phyloP scores from a whole-genome alignment of 768 basidiomycete species.

The Phlegmacium glaucopus region DNA sequence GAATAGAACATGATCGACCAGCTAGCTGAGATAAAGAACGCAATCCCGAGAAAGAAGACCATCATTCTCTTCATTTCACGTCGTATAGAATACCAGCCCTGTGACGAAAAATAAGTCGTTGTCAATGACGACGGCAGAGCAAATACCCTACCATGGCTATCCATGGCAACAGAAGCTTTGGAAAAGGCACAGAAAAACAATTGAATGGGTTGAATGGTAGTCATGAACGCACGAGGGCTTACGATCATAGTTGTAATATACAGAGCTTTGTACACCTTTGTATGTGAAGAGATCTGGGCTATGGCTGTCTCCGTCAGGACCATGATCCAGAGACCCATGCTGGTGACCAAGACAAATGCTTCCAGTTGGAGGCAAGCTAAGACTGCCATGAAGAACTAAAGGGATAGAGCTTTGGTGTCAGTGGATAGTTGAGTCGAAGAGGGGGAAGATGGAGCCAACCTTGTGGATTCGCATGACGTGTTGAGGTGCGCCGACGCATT shows the following conservation, averaged over 20 bases:
- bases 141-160: constrained; percentile 38
- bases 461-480: constrained; percentile 49
- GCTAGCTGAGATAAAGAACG: constrained; percentile 30
- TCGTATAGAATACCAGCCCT: constrained; percentile 56
- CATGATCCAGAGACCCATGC: constrained; percentile 55
- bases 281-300: constrained; percentile 36
- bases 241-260: constrained; percentile 45
- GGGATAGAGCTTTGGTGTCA: neutral
- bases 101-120: neutral
- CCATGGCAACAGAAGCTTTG: constrained; percentile 50
- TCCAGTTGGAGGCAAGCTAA: constrained; percentile 53
- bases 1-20: constrained; percentile 48
- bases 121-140: neutral
- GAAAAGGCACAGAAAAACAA: constrained; percentile 1
- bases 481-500: constrained; percentile 49
- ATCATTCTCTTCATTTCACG: constrained; percentile 41
- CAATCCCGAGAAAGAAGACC: constrained; percentile 39
- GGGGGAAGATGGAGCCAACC: constrained; percentile 21
- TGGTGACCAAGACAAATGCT: constrained; percentile 45
- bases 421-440: neutral
- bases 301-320: constrained; percentile 48
- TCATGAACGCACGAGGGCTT: constrained; percentile 14
- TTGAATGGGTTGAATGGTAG: neutral
- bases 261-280: constrained; percentile 37
- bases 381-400: constrained; percentile 51